Percentiles rank a stretch among this genome's conserved stretches.
Conservation (phyloP, 2,329 filamentous ascomycete species). For the Beauveria sp. region DNA sequence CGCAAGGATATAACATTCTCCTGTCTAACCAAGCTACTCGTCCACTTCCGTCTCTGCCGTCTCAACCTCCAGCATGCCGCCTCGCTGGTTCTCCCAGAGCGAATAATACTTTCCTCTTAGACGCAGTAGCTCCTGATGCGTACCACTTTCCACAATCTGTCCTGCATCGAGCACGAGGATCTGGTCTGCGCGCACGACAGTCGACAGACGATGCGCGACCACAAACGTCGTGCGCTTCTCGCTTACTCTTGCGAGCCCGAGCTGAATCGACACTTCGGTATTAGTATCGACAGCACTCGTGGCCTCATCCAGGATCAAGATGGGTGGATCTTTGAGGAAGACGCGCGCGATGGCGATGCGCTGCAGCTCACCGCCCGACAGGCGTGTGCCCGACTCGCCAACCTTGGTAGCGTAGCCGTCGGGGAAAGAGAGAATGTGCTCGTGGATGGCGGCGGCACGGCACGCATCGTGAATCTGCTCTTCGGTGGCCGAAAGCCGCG, state of each 20-base stretch:
- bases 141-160: slow-evolving; percentile 41
- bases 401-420: slow-evolving; percentile 47
- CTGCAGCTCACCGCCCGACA: slow-evolving; percentile 55
- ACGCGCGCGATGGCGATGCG: slow-evolving; percentile 55
- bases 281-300: slow-evolving; percentile 61
- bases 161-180: slow-evolving; percentile 48
- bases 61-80: neutral
- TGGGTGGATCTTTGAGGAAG: slow-evolving; percentile 60
- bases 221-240: slow-evolving; percentile 44
- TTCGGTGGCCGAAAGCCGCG: slow-evolving; percentile 38
- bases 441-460: slow-evolving; percentile 46
- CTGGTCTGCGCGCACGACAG: slow-evolving; percentile 46
- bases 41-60: neutral
- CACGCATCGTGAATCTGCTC: slow-evolving; percentile 44
- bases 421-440: slow-evolving; percentile 44
- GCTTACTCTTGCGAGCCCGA: slow-evolving; percentile 40
- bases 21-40: neutral
- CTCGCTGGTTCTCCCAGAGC: slow-evolving; percentile 43
- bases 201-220: slow-evolving; percentile 50
- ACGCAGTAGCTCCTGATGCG: slow-evolving; percentile 38
- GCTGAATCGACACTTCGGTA: slow-evolving; percentile 51
- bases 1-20: neutral
- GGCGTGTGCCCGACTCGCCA: slow-evolving; percentile 42
- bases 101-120: slow-evolving; percentile 39
- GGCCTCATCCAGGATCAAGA: slow-evolving; percentile 64